phyloP scores from a whole-genome alignment of 805 yeast genomes.

The Saccharomyces kudriavzevii region DNA sequence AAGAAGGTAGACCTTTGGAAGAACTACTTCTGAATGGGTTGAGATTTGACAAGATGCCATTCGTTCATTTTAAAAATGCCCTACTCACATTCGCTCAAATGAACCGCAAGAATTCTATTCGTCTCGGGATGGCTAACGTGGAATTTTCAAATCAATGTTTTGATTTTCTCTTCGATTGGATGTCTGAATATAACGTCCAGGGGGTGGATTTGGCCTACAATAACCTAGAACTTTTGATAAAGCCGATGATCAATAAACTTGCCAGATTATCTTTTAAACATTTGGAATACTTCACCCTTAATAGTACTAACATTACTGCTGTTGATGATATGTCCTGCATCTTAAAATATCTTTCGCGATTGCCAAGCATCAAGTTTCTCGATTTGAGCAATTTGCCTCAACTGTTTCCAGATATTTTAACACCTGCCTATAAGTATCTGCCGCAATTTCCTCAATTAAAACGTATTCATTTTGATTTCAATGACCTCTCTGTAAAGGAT shows the following conservation, averaged over 20 bases:
- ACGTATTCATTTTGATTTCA: slow-evolving; percentile 65
- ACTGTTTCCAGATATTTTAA: slow-evolving; percentile 55
- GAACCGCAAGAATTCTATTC: slow-evolving; percentile 20
- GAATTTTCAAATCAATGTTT: slow-evolving; percentile 56
- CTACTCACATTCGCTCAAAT: slow-evolving; percentile 48
- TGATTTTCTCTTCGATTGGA: slow-evolving; percentile 50
- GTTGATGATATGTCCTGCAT: slow-evolving; percentile 43
- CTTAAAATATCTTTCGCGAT: slow-evolving; percentile 42
- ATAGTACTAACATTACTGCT: slow-evolving; percentile 51
- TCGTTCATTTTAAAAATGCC: slow-evolving; percentile 43
- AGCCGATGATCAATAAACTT: slow-evolving; percentile 19
- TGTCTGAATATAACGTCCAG: slow-evolving; percentile 33
- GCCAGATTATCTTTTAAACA: slow-evolving; percentile 14
- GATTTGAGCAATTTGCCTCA: slow-evolving; percentile 67
- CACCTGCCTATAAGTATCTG: slow-evolving; percentile 50
- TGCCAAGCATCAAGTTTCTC: slow-evolving; percentile 57
- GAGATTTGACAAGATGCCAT: slow-evolving; percentile 45
- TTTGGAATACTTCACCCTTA: slow-evolving; percentile 49
- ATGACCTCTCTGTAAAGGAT: slow-evolving; percentile 48
- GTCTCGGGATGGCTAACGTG: slow-evolving; percentile 73
- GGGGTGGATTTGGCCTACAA: slow-evolving; percentile 85
- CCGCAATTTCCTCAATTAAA: slow-evolving; percentile 60
- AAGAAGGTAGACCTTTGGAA: slow-evolving; percentile 59
- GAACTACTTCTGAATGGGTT: slow-evolving; percentile 77
- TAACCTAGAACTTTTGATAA: slow-evolving; percentile 39